phyloP scores from a whole-genome alignment of 176 grass and related monocot species.

The Bonia amplexicaulis region DNA sequence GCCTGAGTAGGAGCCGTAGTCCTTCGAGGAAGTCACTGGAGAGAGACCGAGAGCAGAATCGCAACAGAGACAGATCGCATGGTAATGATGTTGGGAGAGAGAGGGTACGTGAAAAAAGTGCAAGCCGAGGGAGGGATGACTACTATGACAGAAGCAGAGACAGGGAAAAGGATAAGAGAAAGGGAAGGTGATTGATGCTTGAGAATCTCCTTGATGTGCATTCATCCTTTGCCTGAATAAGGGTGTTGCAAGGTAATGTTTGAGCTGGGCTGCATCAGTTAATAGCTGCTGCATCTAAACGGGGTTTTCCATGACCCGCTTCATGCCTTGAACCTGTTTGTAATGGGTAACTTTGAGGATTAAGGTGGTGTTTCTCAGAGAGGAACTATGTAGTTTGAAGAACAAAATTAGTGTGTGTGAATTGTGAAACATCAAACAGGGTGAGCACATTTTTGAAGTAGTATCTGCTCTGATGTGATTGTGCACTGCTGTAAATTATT shows the following conservation, averaged over 20 bases:
- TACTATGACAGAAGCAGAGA: constrained; percentile 52
- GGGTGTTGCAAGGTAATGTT: not conserved
- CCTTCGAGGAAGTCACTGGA: constrained; percentile 62
- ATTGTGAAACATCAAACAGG: constrained; percentile 6
- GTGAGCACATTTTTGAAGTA: not conserved
- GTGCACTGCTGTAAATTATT: not conserved
- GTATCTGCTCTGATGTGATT: not conserved
- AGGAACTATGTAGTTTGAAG: not conserved
- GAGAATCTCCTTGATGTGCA: not conserved
- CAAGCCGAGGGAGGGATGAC: constrained; percentile 59
- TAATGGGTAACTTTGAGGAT: not conserved
- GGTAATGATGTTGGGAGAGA: constrained; percentile 53
- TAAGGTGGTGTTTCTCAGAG: not conserved
- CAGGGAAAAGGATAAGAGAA: constrained; percentile 74
- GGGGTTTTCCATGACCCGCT: not conserved
- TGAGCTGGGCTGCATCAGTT: not conserved
- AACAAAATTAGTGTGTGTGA: not conserved
- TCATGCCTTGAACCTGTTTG: not conserved
- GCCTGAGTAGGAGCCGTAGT: constrained; percentile 66
- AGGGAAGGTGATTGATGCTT: constrained; percentile 41
- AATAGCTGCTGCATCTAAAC: not conserved
- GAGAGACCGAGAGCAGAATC: constrained; percentile 55
- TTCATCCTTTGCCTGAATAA: constrained; percentile 12
- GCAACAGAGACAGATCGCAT: constrained; percentile 49
- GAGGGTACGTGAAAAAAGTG: constrained; percentile 53